These are phyloP conservation scores for Amyloporia xantha DNA, from an alignment of 768 basidiomycete genomes.

Conservation along the genomic window DNA sequence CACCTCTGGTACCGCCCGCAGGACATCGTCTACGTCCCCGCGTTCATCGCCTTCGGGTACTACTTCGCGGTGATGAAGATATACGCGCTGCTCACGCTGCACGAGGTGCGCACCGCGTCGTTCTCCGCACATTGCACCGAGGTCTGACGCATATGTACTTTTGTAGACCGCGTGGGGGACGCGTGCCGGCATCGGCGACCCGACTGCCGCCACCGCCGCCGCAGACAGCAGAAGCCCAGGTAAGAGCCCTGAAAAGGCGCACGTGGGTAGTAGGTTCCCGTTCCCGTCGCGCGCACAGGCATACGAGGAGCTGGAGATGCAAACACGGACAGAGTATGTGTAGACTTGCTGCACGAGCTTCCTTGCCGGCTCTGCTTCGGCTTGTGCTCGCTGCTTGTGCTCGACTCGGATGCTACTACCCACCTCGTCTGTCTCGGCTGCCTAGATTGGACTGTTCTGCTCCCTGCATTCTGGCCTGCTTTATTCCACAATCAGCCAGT, in stretches of 20 bases:
- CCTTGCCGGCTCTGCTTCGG: too few relatives aligned
- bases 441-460: too few relatives aligned
- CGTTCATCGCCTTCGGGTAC: slow-evolving; percentile 80
- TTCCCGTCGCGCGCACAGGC: neutral
- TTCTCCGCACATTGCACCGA: too few relatives aligned
- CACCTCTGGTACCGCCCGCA: slow-evolving; percentile 54
- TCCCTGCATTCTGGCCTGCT: too few relatives aligned
- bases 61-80: slow-evolving; percentile 95
- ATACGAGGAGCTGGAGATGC: neutral
- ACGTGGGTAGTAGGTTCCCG: neutral
- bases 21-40: slow-evolving; percentile 53
- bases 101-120: slow-evolving; percentile 52
- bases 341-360: too few relatives aligned
- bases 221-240: slow-evolving; percentile 32
- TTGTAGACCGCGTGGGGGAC: slow-evolving; percentile 88
- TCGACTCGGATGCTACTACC: too few relatives aligned
- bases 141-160: too few relatives aligned
- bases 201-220: slow-evolving; percentile 67
- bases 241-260: neutral
- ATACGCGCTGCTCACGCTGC: slow-evolving; percentile 84
- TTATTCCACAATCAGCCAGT: too few relatives aligned
- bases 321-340: neutral
- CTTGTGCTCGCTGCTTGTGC: too few relatives aligned
- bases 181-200: slow-evolving; percentile 89
- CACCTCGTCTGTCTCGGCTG: too few relatives aligned